phyloP scores from a whole-genome alignment of 305 asterid genomes.

The Fraxinus latifolia region DNA sequence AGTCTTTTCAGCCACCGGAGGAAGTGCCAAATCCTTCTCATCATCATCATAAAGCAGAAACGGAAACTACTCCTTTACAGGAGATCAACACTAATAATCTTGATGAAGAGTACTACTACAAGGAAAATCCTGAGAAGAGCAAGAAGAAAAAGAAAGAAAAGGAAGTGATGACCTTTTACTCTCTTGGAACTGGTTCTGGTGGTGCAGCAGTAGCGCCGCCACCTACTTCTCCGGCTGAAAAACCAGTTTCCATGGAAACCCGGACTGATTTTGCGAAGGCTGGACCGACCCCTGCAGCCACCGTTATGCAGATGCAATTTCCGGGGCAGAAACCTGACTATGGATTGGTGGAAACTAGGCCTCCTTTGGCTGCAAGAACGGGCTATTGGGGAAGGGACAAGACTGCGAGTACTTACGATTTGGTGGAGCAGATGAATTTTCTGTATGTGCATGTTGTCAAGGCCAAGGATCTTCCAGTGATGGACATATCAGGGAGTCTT shows the following conservation, averaged over 20 bases:
- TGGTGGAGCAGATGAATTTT: slow-evolving; percentile 82
- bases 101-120: slow-evolving; percentile 27
- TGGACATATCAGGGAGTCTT: slow-evolving; percentile 75
- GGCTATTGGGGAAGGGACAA: slow-evolving; percentile 93
- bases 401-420: slow-evolving; percentile 79
- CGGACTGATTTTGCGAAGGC: slow-evolving; percentile 39
- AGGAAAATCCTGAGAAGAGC: slow-evolving; percentile 33
- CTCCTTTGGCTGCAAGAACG: slow-evolving; percentile 84
- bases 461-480: slow-evolving; percentile 78
- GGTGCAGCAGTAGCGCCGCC: slow-evolving; percentile 26
- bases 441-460: slow-evolving; percentile 61
- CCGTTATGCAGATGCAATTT: slow-evolving; percentile 58
- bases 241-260: slow-evolving; percentile 36
- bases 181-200: slow-evolving; percentile 41
- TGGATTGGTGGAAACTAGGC: slow-evolving; percentile 73
- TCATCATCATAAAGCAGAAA: slow-evolving; percentile 13
- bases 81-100: slow-evolving; percentile 28
- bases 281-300: slow-evolving; percentile 24
- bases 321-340: slow-evolving; percentile 64
- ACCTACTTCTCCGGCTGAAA: slow-evolving; percentile 27
- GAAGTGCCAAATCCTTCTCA: slow-evolving; percentile 2
- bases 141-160: slow-evolving; percentile 62
- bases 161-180: slow-evolving; percentile 74
- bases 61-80: slow-evolving; percentile 23
- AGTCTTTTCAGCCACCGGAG: slow-evolving; percentile 24